These are phyloP conservation scores for Earliella scabrosa DNA, from an alignment of 1,284 basidiomycete species.

Conservation along the genomic window DNA sequence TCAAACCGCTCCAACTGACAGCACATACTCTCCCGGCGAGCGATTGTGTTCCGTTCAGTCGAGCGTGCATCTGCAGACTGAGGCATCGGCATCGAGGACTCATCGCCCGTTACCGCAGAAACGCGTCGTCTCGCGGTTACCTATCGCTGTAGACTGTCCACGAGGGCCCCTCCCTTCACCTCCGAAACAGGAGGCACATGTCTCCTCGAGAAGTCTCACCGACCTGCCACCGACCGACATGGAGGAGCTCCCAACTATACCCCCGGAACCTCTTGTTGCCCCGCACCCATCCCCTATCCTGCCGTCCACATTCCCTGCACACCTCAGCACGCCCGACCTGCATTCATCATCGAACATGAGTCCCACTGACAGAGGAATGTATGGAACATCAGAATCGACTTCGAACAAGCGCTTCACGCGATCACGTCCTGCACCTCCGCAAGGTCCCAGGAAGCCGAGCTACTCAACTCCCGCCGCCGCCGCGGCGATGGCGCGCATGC, in stretches of 20 bases:
- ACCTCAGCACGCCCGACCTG: constrained; percentile 1
- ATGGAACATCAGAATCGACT: constrained; percentile 18
- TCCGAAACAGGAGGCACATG: constrained; percentile 20
- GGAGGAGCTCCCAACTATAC: constrained; percentile 16
- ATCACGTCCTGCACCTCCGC: constrained; percentile 22
- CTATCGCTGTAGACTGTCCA: constrained; percentile 24
- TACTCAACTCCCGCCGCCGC: constrained; percentile 7
- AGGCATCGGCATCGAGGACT: constrained; percentile 14
- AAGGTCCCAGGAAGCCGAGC: constrained; percentile 28
- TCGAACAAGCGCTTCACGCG: constrained; percentile 18
- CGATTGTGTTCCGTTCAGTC: constrained; percentile 19
- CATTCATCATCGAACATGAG: constrained; percentile 9
- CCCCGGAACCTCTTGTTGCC: background rate
- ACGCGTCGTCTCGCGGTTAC: constrained; percentile 25
- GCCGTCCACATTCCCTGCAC: background rate
- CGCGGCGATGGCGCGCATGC: too few species aligned
- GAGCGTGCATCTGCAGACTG: constrained; percentile 11
- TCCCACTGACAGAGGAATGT: constrained; percentile 12
- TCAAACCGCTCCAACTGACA: background rate
- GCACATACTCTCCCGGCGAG: constrained; percentile 8
- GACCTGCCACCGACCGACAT: constrained; percentile 27
- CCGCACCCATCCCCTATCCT: constrained; percentile 1
- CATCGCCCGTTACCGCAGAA: constrained; percentile 20
- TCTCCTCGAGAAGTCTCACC: constrained; percentile 21
- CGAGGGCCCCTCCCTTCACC: constrained; percentile 20